These are phyloP conservation scores for Hirsutella rhossiliensis DNA, from an alignment of 2,329 filamentous ascomycete species.

Conservation along the genomic window DNA sequence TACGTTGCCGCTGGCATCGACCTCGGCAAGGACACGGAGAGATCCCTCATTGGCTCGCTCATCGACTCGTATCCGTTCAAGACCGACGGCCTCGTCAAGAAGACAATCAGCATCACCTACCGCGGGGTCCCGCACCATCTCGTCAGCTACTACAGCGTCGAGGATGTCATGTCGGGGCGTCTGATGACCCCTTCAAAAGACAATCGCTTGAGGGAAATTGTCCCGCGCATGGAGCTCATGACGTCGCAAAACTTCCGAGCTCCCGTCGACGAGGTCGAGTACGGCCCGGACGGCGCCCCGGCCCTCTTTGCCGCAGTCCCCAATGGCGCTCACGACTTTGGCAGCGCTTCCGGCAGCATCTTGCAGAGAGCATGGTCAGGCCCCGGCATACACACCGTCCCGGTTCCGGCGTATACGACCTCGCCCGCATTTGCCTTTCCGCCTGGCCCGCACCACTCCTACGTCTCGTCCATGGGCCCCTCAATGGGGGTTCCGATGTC, in stretches of 20 bases:
- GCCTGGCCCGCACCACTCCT: neutral
- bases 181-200: conserved; percentile 48
- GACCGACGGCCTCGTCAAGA: conserved; percentile 72
- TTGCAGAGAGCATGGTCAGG: conserved; percentile 15
- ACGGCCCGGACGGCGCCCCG: conserved; percentile 4
- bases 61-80: conserved; percentile 90
- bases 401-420: neutral
- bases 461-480: conserved; percentile 1
- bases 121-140: conserved; percentile 70
- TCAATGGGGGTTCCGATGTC: neutral
- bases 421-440: neutral
- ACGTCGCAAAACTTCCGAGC: conserved; percentile 54
- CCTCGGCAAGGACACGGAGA: conserved; percentile 17
- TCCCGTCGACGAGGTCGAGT: conserved; percentile 49
- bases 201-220: conserved; percentile 21
- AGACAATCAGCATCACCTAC: conserved; percentile 74
- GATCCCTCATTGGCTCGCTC: conserved; percentile 60
- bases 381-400: conserved; percentile 8
- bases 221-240: conserved; percentile 45
- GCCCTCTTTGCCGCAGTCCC: conserved; percentile 5
- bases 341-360: conserved; percentile 4
- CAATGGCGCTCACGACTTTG: conserved; percentile 5
- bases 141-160: conserved; percentile 77
- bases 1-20: conserved; percentile 4
- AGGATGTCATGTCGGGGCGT: conserved; percentile 57